These are phyloP conservation scores for Ceratocystis ficicola DNA, from an alignment of 2,329 filamentous ascomycete genomes.

Conservation along the genomic window DNA sequence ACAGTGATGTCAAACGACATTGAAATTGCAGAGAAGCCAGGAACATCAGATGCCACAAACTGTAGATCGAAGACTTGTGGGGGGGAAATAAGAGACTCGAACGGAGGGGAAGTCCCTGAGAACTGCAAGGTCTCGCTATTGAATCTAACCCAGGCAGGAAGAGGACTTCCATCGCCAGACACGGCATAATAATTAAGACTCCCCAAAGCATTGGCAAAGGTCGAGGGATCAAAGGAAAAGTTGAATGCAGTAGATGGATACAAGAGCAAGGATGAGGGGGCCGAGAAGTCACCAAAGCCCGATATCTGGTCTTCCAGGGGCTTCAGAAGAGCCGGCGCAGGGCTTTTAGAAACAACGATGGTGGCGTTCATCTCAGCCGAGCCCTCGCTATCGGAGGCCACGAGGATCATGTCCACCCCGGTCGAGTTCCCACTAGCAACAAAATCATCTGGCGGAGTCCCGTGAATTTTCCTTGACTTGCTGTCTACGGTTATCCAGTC, in stretches of 20 bases:
- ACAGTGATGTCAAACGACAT: slow-evolving; percentile 60
- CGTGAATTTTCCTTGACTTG: slow-evolving; percentile 51
- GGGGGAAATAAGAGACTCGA: slow-evolving; percentile 49
- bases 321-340: slow-evolving; percentile 41
- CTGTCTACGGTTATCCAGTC: slow-evolving; percentile 64
- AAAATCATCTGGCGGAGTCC: slow-evolving; percentile 50
- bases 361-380: slow-evolving; percentile 53
- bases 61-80: slow-evolving; percentile 61
- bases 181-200: slow-evolving; percentile 63
- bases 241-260: slow-evolving; percentile 42
- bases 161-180: slow-evolving; percentile 62
- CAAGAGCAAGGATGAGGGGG: slow-evolving; percentile 46
- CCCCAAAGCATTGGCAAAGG: slow-evolving; percentile 47
- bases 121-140: slow-evolving; percentile 53
- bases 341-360: slow-evolving; percentile 53
- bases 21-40: slow-evolving; percentile 59
- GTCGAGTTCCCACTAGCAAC: slow-evolving; percentile 42
- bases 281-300: slow-evolving; percentile 46
- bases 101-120: slow-evolving; percentile 55
- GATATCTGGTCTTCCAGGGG: slow-evolving; percentile 48
- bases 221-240: slow-evolving; percentile 43
- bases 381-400: slow-evolving; percentile 55
- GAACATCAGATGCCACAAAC: slow-evolving; percentile 65
- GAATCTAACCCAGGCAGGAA: slow-evolving; percentile 79
- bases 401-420: slow-evolving; percentile 50